Evolutionary conservation across 2,329 filamentous ascomycete genomes (phyloP), one percentile per base, ranked within the genome.

Genomic region (Monosporascus sp.): DNA sequence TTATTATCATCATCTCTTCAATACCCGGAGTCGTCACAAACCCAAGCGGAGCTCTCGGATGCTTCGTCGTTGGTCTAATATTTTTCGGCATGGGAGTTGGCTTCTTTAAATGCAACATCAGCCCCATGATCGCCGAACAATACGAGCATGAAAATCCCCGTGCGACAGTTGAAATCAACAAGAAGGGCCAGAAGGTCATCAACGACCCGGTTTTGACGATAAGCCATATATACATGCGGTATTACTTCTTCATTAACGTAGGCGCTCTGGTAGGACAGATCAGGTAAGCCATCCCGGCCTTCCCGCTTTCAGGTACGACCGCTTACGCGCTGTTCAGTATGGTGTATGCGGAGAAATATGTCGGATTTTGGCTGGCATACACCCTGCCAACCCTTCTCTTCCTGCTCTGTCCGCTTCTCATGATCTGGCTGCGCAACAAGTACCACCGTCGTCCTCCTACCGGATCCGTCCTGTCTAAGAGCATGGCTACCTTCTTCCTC

Each of bases 361-460:
- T 89, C 47, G 87, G 87, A 6, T 90, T 89, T 74, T 91, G 85
- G 84, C 77, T 88, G 24, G 78, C 87, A 0, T 91, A 77, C 72
- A 69, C 87, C 43, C 76, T 90, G 11, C 87, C 87, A 9, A 89
- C 86, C 1, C 67, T 76, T 51, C 71, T 89, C 63, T 88, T 88
- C 73, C 75, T 81, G 43, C 50, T 79, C 49, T 83, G 82, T 51
- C 87, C 87, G 1, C 38, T 81, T 0, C 80, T 89, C 3, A 74
- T 90, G 49, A 70, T 79, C 55, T 78, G 80, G 65, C 78, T 80
- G 63, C 83, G 83, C 62, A 78, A 77, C 58, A 70, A 72, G 51
- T 91, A 91, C 72, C 73, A 77, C 59, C 76, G 78, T 22, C 75
- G 73, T 24, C 84, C 85, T 15, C 57, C 89, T 0, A 85, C 83